Evolutionary conservation across 2,329 filamentous ascomycete genomes (phyloP).

Genomic region (Geosmithia morbida): DNA sequence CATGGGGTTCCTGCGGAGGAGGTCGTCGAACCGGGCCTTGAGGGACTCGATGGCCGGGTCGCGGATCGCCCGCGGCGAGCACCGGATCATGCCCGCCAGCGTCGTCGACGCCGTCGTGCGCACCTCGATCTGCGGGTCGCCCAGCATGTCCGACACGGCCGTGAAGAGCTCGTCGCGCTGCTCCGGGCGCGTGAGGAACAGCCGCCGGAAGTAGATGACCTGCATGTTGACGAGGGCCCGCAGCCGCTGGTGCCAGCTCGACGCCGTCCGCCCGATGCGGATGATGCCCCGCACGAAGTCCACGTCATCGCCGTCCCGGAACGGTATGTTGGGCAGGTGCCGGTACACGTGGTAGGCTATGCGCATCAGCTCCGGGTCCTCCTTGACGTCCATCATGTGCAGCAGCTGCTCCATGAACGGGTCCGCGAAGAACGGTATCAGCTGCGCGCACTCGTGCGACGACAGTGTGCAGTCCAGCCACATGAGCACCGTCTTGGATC

Average conservation of each 20-base stretch:
- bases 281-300: slow-evolving; percentile 78
- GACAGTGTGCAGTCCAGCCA: slow-evolving; percentile 90
- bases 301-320: slow-evolving; percentile 71
- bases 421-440: slow-evolving; percentile 81
- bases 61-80: slow-evolving; percentile 70
- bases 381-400: slow-evolving; percentile 99
- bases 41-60: slow-evolving; percentile 63
- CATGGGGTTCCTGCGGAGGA: slow-evolving; percentile 73
- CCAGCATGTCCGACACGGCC: slow-evolving; percentile 91
- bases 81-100: slow-evolving; percentile 93
- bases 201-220: slow-evolving; percentile 90
- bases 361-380: slow-evolving; percentile 88
- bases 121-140: slow-evolving; percentile 84
- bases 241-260: slow-evolving; percentile 90
- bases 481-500: slow-evolving; percentile 86
- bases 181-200: slow-evolving; percentile 66
- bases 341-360: slow-evolving; percentile 95
- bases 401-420: slow-evolving; percentile 84
- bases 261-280: slow-evolving; percentile 68
- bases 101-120: slow-evolving; percentile 86
- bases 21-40: slow-evolving; percentile 63
- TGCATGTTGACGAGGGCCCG: slow-evolving; percentile 97
- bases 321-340: slow-evolving; percentile 88
- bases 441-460: slow-evolving; percentile 82
- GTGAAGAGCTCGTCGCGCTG: slow-evolving; percentile 75